Evolutionary conservation across 129 eudicot species (phyloP).

Genomic region (Tanacetum coccineum): DNA sequence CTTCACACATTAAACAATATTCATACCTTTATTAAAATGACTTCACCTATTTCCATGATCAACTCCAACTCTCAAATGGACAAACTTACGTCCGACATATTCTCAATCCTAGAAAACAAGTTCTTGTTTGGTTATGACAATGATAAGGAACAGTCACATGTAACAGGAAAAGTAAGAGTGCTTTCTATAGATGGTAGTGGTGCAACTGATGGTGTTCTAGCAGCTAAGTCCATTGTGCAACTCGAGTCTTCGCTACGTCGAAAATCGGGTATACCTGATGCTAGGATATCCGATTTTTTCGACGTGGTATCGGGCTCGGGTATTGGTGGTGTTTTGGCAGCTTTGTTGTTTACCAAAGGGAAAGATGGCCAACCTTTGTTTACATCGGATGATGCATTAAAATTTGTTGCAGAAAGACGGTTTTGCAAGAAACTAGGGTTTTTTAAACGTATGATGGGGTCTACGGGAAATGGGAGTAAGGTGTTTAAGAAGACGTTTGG

Average conservation of each 20-base stretch:
- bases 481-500: constrained; percentile 48
- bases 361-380: constrained; percentile 52
- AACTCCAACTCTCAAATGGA: constrained; percentile 31
- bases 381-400: constrained; percentile 52
- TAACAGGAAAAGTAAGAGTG: constrained; percentile 51
- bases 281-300: constrained; percentile 62
- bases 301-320: constrained; percentile 85
- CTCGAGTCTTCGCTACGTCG: constrained; percentile 47
- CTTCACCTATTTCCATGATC: constrained; percentile 5
- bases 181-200: constrained; percentile 73
- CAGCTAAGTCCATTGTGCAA: constrained; percentile 47
- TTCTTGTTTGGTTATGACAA: constrained; percentile 52
- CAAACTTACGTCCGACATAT: constrained; percentile 63
- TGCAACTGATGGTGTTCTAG: constrained; percentile 57
- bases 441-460: constrained; percentile 31
- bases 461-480: constrained; percentile 25
- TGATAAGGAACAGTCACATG: constrained; percentile 18
- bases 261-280: constrained; percentile 51
- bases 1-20: too few species aligned
- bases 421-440: constrained; percentile 20
- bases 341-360: constrained; percentile 47
- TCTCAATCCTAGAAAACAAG: constrained; percentile 76
- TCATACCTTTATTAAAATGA: neutral
- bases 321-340: constrained; percentile 60
- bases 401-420: constrained; percentile 33